Evolutionary conservation across 176 grass and related monocot genomes (phyloP).

Genomic region (Aegilops umbellulata): DNA sequence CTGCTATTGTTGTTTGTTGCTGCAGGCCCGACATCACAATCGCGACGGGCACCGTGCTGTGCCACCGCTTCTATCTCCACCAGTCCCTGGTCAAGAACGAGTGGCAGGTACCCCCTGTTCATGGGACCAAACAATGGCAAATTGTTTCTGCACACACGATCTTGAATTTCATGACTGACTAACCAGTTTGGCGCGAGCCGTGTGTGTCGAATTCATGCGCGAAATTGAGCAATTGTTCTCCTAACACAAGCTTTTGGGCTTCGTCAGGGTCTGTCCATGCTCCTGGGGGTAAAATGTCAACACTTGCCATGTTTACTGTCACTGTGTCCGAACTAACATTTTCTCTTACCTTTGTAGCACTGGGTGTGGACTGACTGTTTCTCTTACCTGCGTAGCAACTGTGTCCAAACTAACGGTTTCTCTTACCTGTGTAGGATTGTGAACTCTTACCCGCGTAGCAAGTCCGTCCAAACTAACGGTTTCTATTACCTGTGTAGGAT

Average conservation of each 20-base stretch:
- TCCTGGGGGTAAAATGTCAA: not conserved
- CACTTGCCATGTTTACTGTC: not conserved
- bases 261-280: not conserved
- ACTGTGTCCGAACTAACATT: not conserved
- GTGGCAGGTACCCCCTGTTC: slow-evolving; percentile 39
- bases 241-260: not conserved
- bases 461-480: not conserved
- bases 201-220: not conserved
- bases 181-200: not conserved
- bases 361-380: not conserved
- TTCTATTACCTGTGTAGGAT: slow-evolving; percentile 36
- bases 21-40: slow-evolving; percentile 64
- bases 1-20: not conserved
- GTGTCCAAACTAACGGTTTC: not conserved
- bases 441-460: not conserved
- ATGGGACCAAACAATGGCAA: slow-evolving; percentile 1
- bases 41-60: slow-evolving; percentile 61
- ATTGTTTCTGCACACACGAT: not conserved
- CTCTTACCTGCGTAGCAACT: not conserved
- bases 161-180: not conserved
- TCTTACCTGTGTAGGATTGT: slow-evolving; percentile 39
- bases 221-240: not conserved
- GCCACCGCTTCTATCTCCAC: slow-evolving; percentile 77
- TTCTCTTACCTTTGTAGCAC: not conserved
- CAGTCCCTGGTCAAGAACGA: slow-evolving; percentile 64